Evolutionary conservation across 768 basidiomycete species (phyloP), one percentile per base, ranked within the genome.

Genomic region (Tremella mesenterica): DNA sequence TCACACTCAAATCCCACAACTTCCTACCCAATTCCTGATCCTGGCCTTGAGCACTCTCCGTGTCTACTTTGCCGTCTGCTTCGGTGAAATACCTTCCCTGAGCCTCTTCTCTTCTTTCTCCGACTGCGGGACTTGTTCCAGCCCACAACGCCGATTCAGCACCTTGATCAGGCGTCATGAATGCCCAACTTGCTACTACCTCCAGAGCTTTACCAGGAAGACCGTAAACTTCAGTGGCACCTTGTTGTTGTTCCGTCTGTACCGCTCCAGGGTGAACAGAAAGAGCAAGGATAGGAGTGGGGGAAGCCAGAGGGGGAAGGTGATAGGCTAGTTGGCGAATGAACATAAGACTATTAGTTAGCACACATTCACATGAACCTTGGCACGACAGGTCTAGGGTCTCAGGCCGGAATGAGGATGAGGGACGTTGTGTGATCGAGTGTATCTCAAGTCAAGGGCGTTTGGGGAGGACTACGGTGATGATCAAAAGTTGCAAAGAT

Each of bases 121-220:
- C 58, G 4, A 60, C 56, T n/a, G 54, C 58, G 0, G 52, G 48
- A 3, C 46, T 48, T 10, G 65, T 67, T 2, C 59, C 65, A 2
- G 72, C 72, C 70, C 70, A 73, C 2, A 70, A 48, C 13, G 69
- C 66, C 9, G 53, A 55, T 55, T 73, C 72, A n/a, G 61, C 48
- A 12, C 72, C 72, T 53, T 71, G 70, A 38, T 73, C 70, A 13
- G 61, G 58, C 7, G 65, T 58, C 72, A 71, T 73, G 69, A 73
- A 73, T 14, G 63, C 31, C n/a, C 66, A 45, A 20, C 55, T 58
- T 28, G 63, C 56, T 10, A 57, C 67, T 13, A 33, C 56, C 44
- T 67, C 65, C 33, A 73, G 53, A 14, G 53, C 54, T 38, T 62
- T 64, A 8, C 72, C 72, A 2, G 68, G 52, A 0, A 57, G 8